These are phyloP conservation scores for Trichosporon inkin DNA, from an alignment of 1,284 basidiomycete genomes.

Conservation along the genomic window DNA sequence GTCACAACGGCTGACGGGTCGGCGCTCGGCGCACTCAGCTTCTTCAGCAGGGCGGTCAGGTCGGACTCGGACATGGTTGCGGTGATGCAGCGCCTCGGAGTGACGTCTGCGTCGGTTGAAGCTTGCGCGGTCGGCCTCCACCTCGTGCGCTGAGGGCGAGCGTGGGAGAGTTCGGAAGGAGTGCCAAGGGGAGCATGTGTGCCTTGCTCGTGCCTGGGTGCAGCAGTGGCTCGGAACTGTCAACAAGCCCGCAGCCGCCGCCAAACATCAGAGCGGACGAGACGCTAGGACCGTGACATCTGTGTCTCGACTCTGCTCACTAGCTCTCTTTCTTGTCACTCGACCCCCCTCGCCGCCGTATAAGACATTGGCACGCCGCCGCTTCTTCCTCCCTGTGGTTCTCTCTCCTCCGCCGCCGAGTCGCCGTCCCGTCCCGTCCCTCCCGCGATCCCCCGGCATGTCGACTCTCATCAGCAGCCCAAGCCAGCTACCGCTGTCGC, in stretches of 20 bases:
- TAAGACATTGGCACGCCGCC: too few species aligned
- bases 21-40: constrained; percentile 5
- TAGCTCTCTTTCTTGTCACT: too few species aligned
- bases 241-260: too few species aligned
- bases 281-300: too few species aligned
- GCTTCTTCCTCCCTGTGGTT: not conserved
- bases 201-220: constrained; percentile 3
- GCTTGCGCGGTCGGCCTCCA: constrained; percentile 4
- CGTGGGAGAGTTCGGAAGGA: not conserved
- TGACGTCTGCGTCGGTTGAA: not conserved
- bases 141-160: not conserved
- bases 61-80: constrained; percentile 8
- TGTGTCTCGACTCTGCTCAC: too few species aligned
- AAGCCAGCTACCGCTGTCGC: not conserved
- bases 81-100: not conserved
- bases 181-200: too few species aligned
- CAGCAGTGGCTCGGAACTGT: not conserved
- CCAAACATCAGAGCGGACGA: too few species aligned
- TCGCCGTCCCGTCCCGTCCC: not conserved
- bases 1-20: not conserved
- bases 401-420: not conserved
- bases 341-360: too few species aligned
- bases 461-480: not conserved
- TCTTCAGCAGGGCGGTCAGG: constrained; percentile 17
- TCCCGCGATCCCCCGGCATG: not conserved